Base-by-base conservation (phyloP, 2,329 filamentous ascomycete species). In the Aspergillus luchuensis region DNA sequence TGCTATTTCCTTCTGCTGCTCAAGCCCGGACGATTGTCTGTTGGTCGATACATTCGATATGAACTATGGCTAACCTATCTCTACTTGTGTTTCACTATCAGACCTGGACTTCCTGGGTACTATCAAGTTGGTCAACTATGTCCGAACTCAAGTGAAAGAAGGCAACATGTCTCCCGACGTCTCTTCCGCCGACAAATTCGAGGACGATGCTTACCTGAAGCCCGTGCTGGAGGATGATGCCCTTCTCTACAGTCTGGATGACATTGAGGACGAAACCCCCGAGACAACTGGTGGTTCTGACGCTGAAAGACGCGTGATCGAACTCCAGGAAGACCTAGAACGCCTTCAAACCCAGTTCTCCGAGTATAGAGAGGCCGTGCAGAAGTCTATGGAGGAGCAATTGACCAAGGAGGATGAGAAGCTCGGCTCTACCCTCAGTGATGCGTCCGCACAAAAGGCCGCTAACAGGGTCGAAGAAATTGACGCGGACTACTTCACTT, bases 161-260 rank as follows among this genome's bases (percentile, higher is more conserved):
- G 81, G 82, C 30, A 78, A 81, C 57, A 66, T 63, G 33, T 69
- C 74, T 3, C 86, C 86, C 0, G 81, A 84, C 60, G 77, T 89
- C 47, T 87, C 91, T 60, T 82, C 86, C 2, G 80, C 80, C 38
- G 79, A 81, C 2, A 81, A 87, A 25, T 87, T 97, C 63, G 83
- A 87, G n/a, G 86, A 92, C 63, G 94, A 98, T 65, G 83, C 85
- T 65, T 96, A 88, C 71, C 82, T 99, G 60, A 90, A 90, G 72
- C 95, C 95, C 0, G 88, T 92, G 4, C 79, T 99, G 7, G 89
- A 95, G 60, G 92, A 97, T 67, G 95, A 99, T 74, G 91, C 93
- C 4, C 81, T 98, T 56, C 86, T 99, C 33, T 92, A 96, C 72
- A 91, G 86, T 58, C 82, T 99, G 19, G 94, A 96, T 65, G 95